Evolutionary conservation across 1,139 yeast species (phyloP), one percentile per base, ranked within the genome.

Genomic region (Wickerhamiella infanticola): DNA sequence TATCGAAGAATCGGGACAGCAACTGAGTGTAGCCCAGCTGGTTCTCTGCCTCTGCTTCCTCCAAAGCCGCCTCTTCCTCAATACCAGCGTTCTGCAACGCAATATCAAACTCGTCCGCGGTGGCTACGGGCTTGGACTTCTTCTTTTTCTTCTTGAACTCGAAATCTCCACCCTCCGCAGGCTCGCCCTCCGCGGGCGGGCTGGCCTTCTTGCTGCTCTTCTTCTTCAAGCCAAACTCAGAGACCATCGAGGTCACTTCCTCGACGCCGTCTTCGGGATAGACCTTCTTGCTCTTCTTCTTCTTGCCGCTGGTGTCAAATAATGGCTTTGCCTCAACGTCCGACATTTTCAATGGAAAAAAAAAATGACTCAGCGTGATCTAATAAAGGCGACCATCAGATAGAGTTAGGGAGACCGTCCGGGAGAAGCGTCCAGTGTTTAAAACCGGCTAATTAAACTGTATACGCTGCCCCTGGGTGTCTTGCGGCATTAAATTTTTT

Each of bases 31-130:
- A 90, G 51, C 93, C 77, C 55, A 85, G 70, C 39, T 84, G 90
- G 44, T 74, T 73, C 53, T 68, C 66, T 35, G 66, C 70, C 40
- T 55, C 59, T 36, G 42, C 45, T 18, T 43, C 29, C 24, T 42
- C 39, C 39, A 39, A 51, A 23, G 43, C 45, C 7, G 41, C 69
- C 37, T 64, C 71, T 43, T 74, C 79, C 50, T 74, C 74, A 45
- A 88, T 73, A 60, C 97, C 97, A 24, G 96, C 97, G 62, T 83
- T 73, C 62, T 84, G 94, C 58, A 90, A 73, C 61, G 83, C 84
- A 61, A 82, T 82, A 57, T 88, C 97, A 62, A 90, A 88, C 54
- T 83, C 95, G 55, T 83, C 95, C 53, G 80, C 77, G 43, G 72
- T 66, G 44, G 75, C 73, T 53, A 75, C 71, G 39, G 72, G 66